These are phyloP conservation scores for Vinca minor DNA, from an alignment of 257 asterid species.

Conservation along the genomic window DNA sequence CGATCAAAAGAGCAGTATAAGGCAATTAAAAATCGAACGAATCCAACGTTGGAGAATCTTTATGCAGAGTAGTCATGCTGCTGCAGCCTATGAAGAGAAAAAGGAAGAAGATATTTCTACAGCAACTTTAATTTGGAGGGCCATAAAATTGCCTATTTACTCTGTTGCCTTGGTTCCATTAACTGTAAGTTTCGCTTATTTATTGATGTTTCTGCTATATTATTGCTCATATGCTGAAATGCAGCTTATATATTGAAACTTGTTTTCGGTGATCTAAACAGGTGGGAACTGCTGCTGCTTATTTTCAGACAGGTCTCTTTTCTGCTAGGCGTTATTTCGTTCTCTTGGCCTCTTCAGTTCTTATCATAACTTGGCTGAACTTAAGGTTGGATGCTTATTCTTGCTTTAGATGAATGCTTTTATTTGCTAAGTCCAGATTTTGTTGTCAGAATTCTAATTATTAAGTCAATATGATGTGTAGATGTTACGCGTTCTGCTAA, in stretches of 20 bases:
- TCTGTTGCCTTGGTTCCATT: conserved; percentile 68
- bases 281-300: conserved; percentile 96
- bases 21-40: conserved; percentile 17
- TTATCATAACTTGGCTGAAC: conserved; percentile 79
- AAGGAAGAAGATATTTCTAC: conserved; percentile 36
- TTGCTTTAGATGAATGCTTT: no score
- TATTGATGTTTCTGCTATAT: neutral
- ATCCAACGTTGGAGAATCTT: conserved; percentile 12
- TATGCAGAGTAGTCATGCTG: conserved; percentile 27
- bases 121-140: conserved; percentile 80
- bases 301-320: conserved; percentile 57
- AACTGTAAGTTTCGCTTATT: conserved; percentile 38
- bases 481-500: neutral
- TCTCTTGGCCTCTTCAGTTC: conserved; percentile 64
- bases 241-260: neutral
- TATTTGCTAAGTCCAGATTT: neutral
- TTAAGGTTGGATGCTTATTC: conserved; percentile 57
- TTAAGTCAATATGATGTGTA: neutral
- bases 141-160: conserved; percentile 66
- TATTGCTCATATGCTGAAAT: conserved; percentile 2
- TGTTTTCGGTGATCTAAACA: conserved; percentile 19
- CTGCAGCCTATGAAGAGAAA: conserved; percentile 21
- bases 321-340: conserved; percentile 44
- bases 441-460: conserved; percentile 1
- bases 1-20: conserved; percentile 10